Evolutionary conservation across 257 asterid species (phyloP), one percentile per base, ranked within the genome.

Genomic region (Vinca minor): DNA sequence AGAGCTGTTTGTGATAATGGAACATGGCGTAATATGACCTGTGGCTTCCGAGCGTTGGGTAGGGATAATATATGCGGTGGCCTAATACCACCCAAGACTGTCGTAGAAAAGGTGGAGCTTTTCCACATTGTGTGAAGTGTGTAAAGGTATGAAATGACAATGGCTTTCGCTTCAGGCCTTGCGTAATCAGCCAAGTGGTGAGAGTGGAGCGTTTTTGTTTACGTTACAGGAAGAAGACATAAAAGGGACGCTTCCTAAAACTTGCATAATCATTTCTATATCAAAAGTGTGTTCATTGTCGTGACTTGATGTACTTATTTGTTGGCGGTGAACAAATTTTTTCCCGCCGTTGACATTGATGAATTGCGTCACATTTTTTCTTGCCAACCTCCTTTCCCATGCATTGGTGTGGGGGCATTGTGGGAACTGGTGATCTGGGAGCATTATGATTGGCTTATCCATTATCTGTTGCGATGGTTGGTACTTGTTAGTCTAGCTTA

Each of bases 1-100:
- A 35, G n/a, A n/a, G n/a, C n/a, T n/a, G 31, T 53, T 25, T 56
- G 48, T 53, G 38, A 55, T 62, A 55, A 55, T 41, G 8, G 54
- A 59, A 72, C 20, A 56, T 55, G 80, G 64, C 44, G 9, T 52
- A 41, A 10, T 47, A 34, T 58, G 41, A 54, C 54, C 49, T 20
- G 67, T 58, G 38, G 67, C 61, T 45, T 64, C 38, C 38, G 32
- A 62, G 57, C 34, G 52, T 58, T 42, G 62, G 23, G n/a, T 21
- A 12, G n/a, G 46, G n/a, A 50, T 12, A 21, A 14, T 35, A 21
- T 48, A 59, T 64, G 25, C 25, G 14, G 25, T 42, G 48, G 39
- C 34, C 28, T 20, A 32, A 54, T 67, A 32, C 18, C 39, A 62
- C 38, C 21, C 48, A 64, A 31, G 32, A 50, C 1, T 41, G 35